Base-by-base conservation (phyloP, 352 stramenopile species). In the Hyaloperonospora brassicae region DNA sequence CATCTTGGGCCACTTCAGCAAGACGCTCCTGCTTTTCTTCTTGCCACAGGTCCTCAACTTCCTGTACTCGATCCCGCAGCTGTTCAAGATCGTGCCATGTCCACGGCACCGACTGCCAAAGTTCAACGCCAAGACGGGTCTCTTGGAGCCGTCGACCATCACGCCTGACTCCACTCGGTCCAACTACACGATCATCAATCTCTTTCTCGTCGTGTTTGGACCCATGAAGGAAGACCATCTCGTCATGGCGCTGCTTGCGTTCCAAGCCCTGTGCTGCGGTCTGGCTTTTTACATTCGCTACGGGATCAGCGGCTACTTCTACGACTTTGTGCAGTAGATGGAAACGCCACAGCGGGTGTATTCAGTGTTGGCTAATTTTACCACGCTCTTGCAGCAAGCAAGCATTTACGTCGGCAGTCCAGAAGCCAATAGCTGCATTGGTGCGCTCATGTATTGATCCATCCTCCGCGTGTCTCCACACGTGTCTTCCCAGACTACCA, bases 31-130 rank as follows among this genome's bases (percentile, higher is more conserved):
- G 55, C 81, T 99, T 22, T 98, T 99, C 66, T 98, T 99, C 64
- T 72, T 98, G 50, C 97, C 97, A 17, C 97, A 99, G 64, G 76
- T 99, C 35, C 70, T 98, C 51, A 99, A 99, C 72, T 99, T 99
- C 61, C 27, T 99, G n/a, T 97, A 97, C 66, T 98, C 92, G 31
- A 52, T 97, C 31, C 97, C 97, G 27, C 97, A 99, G 73, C 72
- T 99, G 3, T 97, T 99, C 72, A 98, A 97, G 65, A 66, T 99
- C 44, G 79, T 99, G 40, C 95, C 94, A 21, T 99, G 96, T 66
- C 97, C 96, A n/a, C 79, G 97, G 52, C 97, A 99, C 62, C 85
- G 97, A 21, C 70, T 99, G 38, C 97, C 97, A 36, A 95, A 87
- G 56, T 98, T 96, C 59, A 95, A 97, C 73, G 60, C 87, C 5